Base-by-base conservation (phyloP, 2,329 filamentous ascomycete genomes). In the Ceratocystis alfenasii region DNA sequence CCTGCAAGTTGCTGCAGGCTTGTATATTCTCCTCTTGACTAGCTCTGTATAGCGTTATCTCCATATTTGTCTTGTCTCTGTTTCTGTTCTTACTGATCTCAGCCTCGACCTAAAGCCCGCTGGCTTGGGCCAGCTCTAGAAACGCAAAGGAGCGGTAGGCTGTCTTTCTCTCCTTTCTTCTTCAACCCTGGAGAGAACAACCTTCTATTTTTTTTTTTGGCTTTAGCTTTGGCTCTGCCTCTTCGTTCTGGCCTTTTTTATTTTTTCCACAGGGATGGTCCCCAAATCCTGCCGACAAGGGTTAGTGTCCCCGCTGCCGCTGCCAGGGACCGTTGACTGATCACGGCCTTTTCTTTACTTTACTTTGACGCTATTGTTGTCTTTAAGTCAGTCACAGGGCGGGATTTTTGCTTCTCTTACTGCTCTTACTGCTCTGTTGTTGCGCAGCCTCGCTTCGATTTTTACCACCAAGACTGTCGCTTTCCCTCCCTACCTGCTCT, bases 311-410 rank as follows among this genome's bases (percentile, higher is more conserved):
- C 57, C 64, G 64, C 64, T 65, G 64, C 57, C 64, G 64, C 64
- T 65, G 64, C 45, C 64, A 65, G 64, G 57, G 57, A 65, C 64
- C 55, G 62, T 25, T 50, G 25, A 63, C 62, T 65, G 55, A 65
- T 65, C 46, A 50, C 62, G 48, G 48, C 62, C 62, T 36, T 20
- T 59, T 41, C 36, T 41, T 41, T 41, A 41, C 55, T 59, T 20
- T 59, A 59, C 28, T 59, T 59, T 59, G 28, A 59, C 55, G 28
- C 30, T 59, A 30, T 36, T 59, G 55, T 59, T 17, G 36, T 59
- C 25, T 25, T n/a, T 17, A 20, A 5, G 55, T 20, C 28, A 30
- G 36, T 41, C 12, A 15, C 36, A 28, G 33, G 55, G 55, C 55
- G 28, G 55, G 5, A 59, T 36, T 59, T 59, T 59, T 59, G 55